Conservation (phyloP, 2,329 filamentous ascomycete species). For the Xylaria sp. region DNA sequence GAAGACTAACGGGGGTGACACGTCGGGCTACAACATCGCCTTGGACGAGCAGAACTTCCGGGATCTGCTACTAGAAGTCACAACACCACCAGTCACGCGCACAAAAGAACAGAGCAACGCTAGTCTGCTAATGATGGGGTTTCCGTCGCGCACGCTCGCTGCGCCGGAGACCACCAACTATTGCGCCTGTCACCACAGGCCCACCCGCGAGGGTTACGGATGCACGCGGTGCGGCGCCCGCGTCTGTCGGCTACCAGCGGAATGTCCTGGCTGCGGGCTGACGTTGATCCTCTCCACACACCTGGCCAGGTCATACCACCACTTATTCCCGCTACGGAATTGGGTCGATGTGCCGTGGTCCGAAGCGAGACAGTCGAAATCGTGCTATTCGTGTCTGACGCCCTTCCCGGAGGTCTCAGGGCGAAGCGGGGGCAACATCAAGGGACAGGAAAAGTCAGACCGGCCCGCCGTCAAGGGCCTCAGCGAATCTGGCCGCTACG, state of each 20-base stretch:
- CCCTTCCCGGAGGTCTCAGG: constrained; percentile 69
- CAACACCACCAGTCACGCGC: constrained; percentile 87
- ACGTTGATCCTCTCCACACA: constrained; percentile 96
- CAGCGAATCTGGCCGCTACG: constrained; percentile 88
- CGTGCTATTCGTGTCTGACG: constrained; percentile 82
- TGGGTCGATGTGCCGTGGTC: constrained; percentile 92
- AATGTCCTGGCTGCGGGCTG: constrained; percentile 90
- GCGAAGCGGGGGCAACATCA: constrained; percentile 38
- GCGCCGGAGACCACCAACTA: constrained; percentile 72
- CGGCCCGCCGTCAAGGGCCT: constrained; percentile 65
- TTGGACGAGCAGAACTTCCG: constrained; percentile 88
- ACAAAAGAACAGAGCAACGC: constrained; percentile 67
- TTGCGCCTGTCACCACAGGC: constrained; percentile 90
- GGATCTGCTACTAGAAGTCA: constrained; percentile 87
- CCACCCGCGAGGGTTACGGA: constrained; percentile 84
- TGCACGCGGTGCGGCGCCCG: constrained; percentile 90
- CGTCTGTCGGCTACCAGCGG: constrained; percentile 88
- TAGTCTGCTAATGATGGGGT: constrained; percentile 95
- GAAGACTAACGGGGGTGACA: constrained; percentile 86
- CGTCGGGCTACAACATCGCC: constrained; percentile 81
- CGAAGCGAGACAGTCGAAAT: constrained; percentile 67
- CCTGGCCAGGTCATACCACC: constrained; percentile 90
- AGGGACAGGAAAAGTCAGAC: constrained; percentile 36
- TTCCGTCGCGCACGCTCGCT: constrained; percentile 86
- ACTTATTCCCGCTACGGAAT: constrained; percentile 88